Evolutionary conservation across 306 rosid species (phyloP).

Genomic region (Crotalaria pallida): DNA sequence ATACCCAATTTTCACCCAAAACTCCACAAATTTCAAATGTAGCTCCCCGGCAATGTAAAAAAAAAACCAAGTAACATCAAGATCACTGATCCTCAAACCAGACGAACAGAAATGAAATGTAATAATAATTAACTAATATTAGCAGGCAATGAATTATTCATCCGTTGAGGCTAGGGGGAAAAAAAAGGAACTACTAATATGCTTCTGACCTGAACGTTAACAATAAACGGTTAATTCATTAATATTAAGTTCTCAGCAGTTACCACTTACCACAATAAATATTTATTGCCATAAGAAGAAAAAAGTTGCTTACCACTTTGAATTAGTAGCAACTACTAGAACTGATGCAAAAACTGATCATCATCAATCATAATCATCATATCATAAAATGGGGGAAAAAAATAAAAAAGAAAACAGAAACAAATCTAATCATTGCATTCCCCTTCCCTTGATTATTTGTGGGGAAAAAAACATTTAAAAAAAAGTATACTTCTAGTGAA

Average conservation of each 20-base stretch:
- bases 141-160: background rate
- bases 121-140: background rate
- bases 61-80: background rate
- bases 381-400: too few species aligned
- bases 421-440: background rate
- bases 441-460: background rate
- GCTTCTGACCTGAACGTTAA: background rate
- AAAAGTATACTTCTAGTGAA: background rate
- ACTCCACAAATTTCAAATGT: slow-evolving; percentile 1
- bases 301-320: slow-evolving; percentile 2
- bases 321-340: background rate
- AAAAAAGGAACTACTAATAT: background rate
- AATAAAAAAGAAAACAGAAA: background rate
- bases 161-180: background rate
- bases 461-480: background rate
- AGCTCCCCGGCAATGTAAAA: background rate
- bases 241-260: slow-evolving; percentile 2
- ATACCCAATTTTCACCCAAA: slow-evolving; percentile 25
- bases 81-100: slow-evolving; percentile 22
- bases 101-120: background rate
- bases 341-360: background rate
- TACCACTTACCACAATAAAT: background rate
- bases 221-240: background rate
- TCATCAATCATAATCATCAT: too few species aligned
- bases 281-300: background rate